These are phyloP conservation scores for Corynascus novoguineensis DNA, from an alignment of 495 filamentous ascomycete species.

Conservation along the genomic window DNA sequence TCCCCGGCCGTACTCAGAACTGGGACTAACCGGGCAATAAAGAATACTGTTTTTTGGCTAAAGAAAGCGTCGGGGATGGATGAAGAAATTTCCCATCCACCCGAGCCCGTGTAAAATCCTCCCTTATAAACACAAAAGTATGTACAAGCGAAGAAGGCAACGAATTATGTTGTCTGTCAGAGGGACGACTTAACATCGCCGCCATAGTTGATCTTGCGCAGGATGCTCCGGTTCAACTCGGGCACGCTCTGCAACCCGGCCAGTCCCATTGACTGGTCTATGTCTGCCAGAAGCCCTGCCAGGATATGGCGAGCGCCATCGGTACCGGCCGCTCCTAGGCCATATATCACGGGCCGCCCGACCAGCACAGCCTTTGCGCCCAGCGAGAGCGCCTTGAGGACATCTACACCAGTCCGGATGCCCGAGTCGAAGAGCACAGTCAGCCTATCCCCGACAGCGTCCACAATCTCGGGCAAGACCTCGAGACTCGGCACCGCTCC, in stretches of 20 bases:
- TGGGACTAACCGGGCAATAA: too few species aligned
- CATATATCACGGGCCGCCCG: slow-evolving; percentile 47
- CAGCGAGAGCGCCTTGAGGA: slow-evolving; percentile 48
- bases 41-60: background rate
- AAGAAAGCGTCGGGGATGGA: background rate
- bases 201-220: slow-evolving; percentile 49
- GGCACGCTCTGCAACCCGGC: slow-evolving; percentile 49
- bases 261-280: slow-evolving; percentile 57
- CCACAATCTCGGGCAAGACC: slow-evolving; percentile 42
- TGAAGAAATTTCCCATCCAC: background rate
- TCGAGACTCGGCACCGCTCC: slow-evolving; percentile 41
- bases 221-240: slow-evolving; percentile 47
- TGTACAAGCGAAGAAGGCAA: background rate
- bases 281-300: slow-evolving; percentile 52
- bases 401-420: slow-evolving; percentile 44
- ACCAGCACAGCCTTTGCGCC: slow-evolving; percentile 50
- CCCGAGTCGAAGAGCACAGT: slow-evolving; percentile 48
- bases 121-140: background rate
- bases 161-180: background rate
- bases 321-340: slow-evolving; percentile 48
- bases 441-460: slow-evolving; percentile 41
- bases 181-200: slow-evolving; percentile 38
- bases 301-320: slow-evolving; percentile 55
- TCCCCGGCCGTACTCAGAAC: too few species aligned
- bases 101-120: background rate